phyloP scores from a whole-genome alignment of 768 basidiomycete genomes.

The Mycena rosella region DNA sequence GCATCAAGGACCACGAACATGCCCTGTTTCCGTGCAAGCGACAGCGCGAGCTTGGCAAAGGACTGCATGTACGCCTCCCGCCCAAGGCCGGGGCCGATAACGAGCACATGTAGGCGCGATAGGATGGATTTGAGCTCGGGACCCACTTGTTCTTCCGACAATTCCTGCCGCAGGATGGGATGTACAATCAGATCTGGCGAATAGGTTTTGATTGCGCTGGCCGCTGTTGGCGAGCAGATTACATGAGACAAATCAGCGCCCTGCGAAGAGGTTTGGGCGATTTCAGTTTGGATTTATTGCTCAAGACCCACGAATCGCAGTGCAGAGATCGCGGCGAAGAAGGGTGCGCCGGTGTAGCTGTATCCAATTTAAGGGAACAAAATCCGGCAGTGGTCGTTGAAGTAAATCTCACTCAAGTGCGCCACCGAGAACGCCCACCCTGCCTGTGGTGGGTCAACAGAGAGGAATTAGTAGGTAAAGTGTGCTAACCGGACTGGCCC shows the following conservation, averaged over 20 bases:
- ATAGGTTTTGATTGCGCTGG: constrained; percentile 95
- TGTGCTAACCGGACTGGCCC: constrained; percentile 86
- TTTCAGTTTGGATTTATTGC: neutral
- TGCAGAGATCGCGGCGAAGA: constrained; percentile 93
- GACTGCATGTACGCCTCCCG: constrained; percentile 91
- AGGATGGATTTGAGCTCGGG: constrained; percentile 75
- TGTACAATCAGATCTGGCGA: constrained; percentile 98
- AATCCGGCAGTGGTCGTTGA: neutral
- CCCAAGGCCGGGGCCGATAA: constrained; percentile 95
- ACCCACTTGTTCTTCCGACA: constrained; percentile 66
- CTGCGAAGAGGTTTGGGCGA: constrained; percentile 50
- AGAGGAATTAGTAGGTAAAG: neutral
- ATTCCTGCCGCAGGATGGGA: constrained; percentile 82
- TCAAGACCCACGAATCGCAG: constrained; percentile 76
- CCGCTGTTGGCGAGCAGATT: constrained; percentile 94
- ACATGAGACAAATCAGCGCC: constrained; percentile 97
- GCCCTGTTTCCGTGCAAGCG: constrained; percentile 75
- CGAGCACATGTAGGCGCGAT: constrained; percentile 89
- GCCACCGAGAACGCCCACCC: constrained; percentile 95
- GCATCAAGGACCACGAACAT: constrained; percentile 97
- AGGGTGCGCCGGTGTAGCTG: constrained; percentile 98
- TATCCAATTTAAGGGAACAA: neutral
- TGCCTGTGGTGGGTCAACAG: constrained; percentile 59
- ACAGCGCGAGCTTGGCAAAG: constrained; percentile 82
- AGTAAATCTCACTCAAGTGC: constrained; percentile 83